Evolutionary conservation across 1,284 basidiomycete species (phyloP), one percentile per base, ranked within the genome.

Genomic region (Tremellales sp.): DNA sequence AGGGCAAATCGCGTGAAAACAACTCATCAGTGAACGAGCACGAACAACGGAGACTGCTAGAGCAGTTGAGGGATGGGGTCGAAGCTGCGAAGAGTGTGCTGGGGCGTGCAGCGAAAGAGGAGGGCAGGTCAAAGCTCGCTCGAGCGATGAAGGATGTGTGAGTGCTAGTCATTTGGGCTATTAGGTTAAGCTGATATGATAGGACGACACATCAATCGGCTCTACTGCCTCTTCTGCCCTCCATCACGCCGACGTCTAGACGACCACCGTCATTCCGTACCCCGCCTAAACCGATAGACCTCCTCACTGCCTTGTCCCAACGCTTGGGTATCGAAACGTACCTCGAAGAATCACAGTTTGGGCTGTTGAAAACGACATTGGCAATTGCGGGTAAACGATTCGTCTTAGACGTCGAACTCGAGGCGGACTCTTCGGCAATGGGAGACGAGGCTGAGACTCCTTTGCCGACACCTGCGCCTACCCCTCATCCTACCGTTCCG

Each of bases 281-380:
- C 21, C 26, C n/a, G 22, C 35, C 25, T 46, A 36, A 54, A 0
- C 65, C 70, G 0, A 51, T 62, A 23, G 49, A 67, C 15, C 58
- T 72, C 4, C 52, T 72, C 23, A 50, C 59, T 4, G 45, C 55
- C 11, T 53, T 72, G 1, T 58, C 66, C 1, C 49, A 50, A 35
- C 37, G 49, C 10, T 50, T 64, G 3, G 60, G 56, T 13, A 55
- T 72, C 27, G 63, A 70, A 48, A 58, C 61, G 24, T 72, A 66
- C 45, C 53, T 63, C 25, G 70, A 72, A 51, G 70, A 72, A 42
- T 64, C 61, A 4, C 69, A 72, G 54, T 72, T 72, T 47, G 69
- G 69, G 10, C 48, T 67, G 11, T 52, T 67, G 17, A 64, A 64
- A 40, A 62, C 62, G 3, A 57, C 61, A 2, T 48, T 72, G 2